Evolutionary conservation across 2,329 filamentous ascomycete species (phyloP).

Genomic region (Capronia epimyces): DNA sequence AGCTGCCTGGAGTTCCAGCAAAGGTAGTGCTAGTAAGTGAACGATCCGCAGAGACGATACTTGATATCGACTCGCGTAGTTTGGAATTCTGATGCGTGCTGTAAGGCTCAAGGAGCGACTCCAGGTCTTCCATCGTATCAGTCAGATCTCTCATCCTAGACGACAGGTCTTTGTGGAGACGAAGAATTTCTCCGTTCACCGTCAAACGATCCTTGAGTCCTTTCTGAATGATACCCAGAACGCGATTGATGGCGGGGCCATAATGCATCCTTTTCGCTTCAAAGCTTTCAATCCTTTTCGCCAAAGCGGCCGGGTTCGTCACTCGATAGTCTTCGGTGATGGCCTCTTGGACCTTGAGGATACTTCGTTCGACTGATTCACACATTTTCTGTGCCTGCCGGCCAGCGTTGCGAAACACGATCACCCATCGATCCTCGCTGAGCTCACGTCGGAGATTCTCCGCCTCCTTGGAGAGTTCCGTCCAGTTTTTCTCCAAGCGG

Average conservation of each 20-base stretch:
- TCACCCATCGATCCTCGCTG: slow-evolving; percentile 91
- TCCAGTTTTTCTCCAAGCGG: slow-evolving; percentile 76
- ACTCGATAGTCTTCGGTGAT: slow-evolving; percentile 70
- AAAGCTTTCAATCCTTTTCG: slow-evolving; percentile 85
- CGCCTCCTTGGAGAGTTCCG: slow-evolving; percentile 81
- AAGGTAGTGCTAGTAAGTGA: slow-evolving; percentile 64
- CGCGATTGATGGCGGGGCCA: slow-evolving; percentile 83
- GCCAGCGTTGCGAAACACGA: slow-evolving; percentile 89
- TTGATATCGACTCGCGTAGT: slow-evolving; percentile 86
- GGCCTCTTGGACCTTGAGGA: slow-evolving; percentile 72
- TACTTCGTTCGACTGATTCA: slow-evolving; percentile 84
- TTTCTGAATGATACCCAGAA: slow-evolving; percentile 87
- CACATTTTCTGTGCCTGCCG: slow-evolving; percentile 94
- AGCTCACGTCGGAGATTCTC: slow-evolving; percentile 84
- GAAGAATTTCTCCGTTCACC: slow-evolving; percentile 89
- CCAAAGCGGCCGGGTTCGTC: slow-evolving; percentile 62
- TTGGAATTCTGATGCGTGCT: slow-evolving; percentile 60
- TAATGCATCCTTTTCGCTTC: slow-evolving; percentile 95
- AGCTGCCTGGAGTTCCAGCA: slow-evolving; percentile 66
- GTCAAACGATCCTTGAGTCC: slow-evolving; percentile 94
- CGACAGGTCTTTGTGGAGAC: slow-evolving; percentile 78
- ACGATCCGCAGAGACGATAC: slow-evolving; percentile 73
- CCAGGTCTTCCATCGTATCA: slow-evolving; percentile 70
- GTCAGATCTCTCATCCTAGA: slow-evolving; percentile 74
- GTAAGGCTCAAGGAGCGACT: slow-evolving; percentile 68